These are phyloP conservation scores for Colletotrichum zoysiae DNA, from an alignment of 2,329 filamentous ascomycete species.

Conservation along the genomic window DNA sequence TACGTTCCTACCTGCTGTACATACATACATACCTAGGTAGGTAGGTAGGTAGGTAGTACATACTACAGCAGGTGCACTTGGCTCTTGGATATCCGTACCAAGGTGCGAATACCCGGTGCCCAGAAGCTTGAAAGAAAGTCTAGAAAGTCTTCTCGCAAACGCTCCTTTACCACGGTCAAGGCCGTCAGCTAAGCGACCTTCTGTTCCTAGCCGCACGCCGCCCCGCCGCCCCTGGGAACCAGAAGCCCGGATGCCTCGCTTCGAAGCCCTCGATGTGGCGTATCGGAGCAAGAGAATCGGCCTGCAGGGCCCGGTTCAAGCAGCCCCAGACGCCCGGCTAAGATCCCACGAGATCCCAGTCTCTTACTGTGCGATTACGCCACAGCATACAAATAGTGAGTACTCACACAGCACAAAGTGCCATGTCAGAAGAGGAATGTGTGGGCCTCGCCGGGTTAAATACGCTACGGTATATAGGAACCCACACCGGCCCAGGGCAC, in stretches of 20 bases:
- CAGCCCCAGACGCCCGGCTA: constrained; percentile 8
- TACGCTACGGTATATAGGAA: not conserved
- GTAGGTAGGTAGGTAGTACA: too few species aligned
- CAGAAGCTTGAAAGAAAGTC: constrained; percentile 2
- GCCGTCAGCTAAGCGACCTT: constrained; percentile 21
- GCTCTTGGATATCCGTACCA: not conserved
- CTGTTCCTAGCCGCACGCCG: constrained; percentile 11
- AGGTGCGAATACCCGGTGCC: not conserved
- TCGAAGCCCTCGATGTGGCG: constrained; percentile 24
- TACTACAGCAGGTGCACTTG: too few species aligned
- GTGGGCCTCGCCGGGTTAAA: constrained; percentile 3
- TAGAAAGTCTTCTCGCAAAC: constrained; percentile 1
- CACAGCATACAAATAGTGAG: not conserved
- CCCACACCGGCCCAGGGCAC: constrained; percentile 18
- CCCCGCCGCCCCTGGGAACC: constrained; percentile 15
- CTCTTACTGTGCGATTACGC: constrained; percentile 14
- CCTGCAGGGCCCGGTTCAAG: constrained; percentile 11
- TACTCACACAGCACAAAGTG: constrained; percentile 26
- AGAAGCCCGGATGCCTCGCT: constrained; percentile 23
- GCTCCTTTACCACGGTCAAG: not conserved
- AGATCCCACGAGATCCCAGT: constrained; percentile 22
- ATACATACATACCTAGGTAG: too few species aligned
- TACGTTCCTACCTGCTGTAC: too few species aligned
- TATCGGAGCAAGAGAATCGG: constrained; percentile 10
- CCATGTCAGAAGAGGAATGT: not conserved